Evolutionary conservation across 129 eudicot genomes (phyloP), one percentile per base, ranked within the genome.

Genomic region (Kitagawia praeruptora): DNA sequence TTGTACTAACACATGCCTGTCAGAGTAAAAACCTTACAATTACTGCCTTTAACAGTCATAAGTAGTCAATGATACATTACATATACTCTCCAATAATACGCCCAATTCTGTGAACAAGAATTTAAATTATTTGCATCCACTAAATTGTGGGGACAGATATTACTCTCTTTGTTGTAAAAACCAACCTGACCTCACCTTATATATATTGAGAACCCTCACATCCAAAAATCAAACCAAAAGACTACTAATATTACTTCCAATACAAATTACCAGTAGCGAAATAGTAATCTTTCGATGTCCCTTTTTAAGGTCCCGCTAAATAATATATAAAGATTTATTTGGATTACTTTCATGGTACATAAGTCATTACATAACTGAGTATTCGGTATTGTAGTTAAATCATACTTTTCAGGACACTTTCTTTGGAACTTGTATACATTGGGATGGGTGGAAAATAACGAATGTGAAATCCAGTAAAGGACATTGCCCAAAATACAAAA

Each of bases 1-100:
- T 39, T 46, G 88, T 74, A 81, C 76, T 70, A 66, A 82, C 74
- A 80, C 97, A 92, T 61, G 91, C 97, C 98, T 95, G 91, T 49
- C 74, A 83, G 81, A 64, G 40, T 37, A 75, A 75, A 71, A 77
- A 64, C 70, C 23, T 53, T 54, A 80, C 34, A 25, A 46, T 41
- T 51, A 74, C 69, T 19, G 25, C 51, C 67, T 12, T 61, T 56
- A 45, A 19, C 78, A 79, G 23, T 38, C 77, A 70, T 40, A 38
- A 34, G 21, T 58, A 0, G 34, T 9, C 8, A 58, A 58, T 58
- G 14, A 58, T n/a, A 58, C 34, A 61, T 61, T n/a, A 61, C 5
- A 61, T n/a, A 61, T 61, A 25, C 2, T 61, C n/a, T 21, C 34
- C 34, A 61, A n/a, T n/a, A n/a, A 10, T 9, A 9, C 2, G 0